phyloP scores from a whole-genome alignment of 306 rosid genomes.

The Dalbergia cultrata region DNA sequence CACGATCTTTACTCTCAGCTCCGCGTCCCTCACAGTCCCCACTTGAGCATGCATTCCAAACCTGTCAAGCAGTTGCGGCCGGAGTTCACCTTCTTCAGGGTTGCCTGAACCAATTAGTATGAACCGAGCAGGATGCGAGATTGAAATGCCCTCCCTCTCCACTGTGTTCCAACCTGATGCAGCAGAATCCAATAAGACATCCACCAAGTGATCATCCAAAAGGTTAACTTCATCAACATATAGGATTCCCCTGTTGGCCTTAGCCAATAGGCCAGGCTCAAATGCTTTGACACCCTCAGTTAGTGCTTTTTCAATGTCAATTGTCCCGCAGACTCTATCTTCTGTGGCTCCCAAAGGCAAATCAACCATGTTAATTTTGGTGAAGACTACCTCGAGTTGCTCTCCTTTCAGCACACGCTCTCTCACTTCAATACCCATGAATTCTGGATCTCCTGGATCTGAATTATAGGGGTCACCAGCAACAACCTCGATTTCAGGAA shows the following conservation, averaged over 20 bases:
- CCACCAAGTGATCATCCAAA: constrained; percentile 94
- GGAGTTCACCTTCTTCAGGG: constrained; percentile 98
- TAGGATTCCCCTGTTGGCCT: constrained; percentile 95
- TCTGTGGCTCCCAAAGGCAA: constrained; percentile 95
- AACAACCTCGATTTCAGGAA: constrained; percentile 87
- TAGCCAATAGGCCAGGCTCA: constrained; percentile 93
- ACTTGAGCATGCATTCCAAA: constrained; percentile 99
- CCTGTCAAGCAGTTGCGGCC: constrained; percentile 95
- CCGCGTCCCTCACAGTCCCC: constrained; percentile 95
- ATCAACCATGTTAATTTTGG: constrained; percentile 97
- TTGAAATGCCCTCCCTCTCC: constrained; percentile 96
- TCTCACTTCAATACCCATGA: constrained; percentile 87
- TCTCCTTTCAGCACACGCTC: constrained; percentile 76
- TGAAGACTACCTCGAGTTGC: constrained; percentile 60
- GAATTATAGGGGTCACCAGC: constrained; percentile 92
- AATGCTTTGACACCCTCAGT: constrained; percentile 96
- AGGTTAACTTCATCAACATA: constrained; percentile 97
- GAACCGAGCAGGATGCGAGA: constrained; percentile 94
- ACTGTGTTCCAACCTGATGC: constrained; percentile 99
- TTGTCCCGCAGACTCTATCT: constrained; percentile 96
- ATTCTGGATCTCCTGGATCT: constrained; percentile 94
- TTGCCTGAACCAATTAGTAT: constrained; percentile 94
- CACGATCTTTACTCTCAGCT: constrained; percentile 92
- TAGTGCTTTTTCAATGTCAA: constrained; percentile 95
- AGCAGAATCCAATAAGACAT: constrained; percentile 93